phyloP scores from a whole-genome alignment of 2,329 filamentous ascomycete species.

The Colletotrichum sidae region DNA sequence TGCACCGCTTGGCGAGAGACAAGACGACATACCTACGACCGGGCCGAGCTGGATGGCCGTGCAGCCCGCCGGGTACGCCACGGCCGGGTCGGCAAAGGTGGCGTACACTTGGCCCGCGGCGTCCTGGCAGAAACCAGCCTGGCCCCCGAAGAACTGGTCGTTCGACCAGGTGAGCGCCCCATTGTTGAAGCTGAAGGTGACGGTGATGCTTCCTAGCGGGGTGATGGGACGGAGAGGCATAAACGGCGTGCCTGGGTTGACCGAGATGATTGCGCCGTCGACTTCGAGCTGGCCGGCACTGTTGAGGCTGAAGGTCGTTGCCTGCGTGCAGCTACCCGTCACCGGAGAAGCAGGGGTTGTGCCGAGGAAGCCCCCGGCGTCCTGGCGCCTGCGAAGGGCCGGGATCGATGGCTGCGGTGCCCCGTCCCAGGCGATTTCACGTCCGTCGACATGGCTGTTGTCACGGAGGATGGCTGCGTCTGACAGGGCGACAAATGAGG shows the following conservation, averaged over 20 bases:
- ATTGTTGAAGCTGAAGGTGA: conserved; percentile 23
- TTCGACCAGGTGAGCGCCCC: conserved; percentile 28
- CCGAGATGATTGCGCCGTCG: conserved; percentile 4
- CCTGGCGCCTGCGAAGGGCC: conserved; percentile 20
- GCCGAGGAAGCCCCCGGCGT: conserved; percentile 15
- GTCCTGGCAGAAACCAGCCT: conserved; percentile 35
- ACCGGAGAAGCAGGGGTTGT: not conserved
- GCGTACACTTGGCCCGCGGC: conserved; percentile 16
- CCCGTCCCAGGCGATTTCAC: not conserved
- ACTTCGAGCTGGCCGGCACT: conserved; percentile 23
- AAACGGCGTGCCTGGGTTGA: conserved; percentile 25
- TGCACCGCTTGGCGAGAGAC: not conserved
- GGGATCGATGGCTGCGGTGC: conserved; percentile 18
- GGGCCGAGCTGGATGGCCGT: conserved; percentile 8
- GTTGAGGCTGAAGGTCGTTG: conserved; percentile 12
- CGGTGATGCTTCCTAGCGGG: conserved; percentile 17
- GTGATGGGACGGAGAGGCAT: conserved; percentile 22
- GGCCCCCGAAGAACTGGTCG: conserved; percentile 24
- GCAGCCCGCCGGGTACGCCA: conserved; percentile 27
- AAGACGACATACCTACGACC: conserved; percentile 16
- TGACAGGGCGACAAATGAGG: conserved; percentile 1
- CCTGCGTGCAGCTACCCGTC: conserved; percentile 4
- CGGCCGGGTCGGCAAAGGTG: conserved; percentile 27
- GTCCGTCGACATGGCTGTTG: not conserved
- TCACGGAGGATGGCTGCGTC: conserved; percentile 10